Base-by-base conservation (phyloP, 164 flowering plant species). In the Stephania yunnanensis region DNA sequence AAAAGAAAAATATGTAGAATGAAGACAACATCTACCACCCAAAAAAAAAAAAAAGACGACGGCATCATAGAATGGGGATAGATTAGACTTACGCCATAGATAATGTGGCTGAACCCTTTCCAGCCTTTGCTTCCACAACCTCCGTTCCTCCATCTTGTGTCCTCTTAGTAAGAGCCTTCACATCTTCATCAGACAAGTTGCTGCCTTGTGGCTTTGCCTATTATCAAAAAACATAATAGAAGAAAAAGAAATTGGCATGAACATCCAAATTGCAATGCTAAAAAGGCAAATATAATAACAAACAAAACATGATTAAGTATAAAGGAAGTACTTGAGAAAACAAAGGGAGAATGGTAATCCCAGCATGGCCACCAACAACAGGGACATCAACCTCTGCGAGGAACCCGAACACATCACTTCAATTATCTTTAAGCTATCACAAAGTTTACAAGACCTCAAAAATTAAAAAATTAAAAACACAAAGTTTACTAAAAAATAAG, bases 341-440 rank as follows among this genome's bases (percentile, higher is more conserved):
- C 46, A 95, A 86, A 44, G 99, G 99, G 19, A 95, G 95, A 75
- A 95, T 95, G 75, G 99, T 95, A 20, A 93, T 78, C 46, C 99
- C 99, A 69, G 99, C 99, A 81, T 95, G 99, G 64, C 99, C 99
- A 76, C 99, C 99, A 77, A 95, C 89, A 80, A 95, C 99, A 8
- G 99, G 99, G 6, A 95, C 93, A 84, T 91, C 87, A 52, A 93
- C 95, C 65, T 83, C 99, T 93, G 93, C 68, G 79, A 76, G 44
- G 22, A 79, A 52, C 12, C 81, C 22, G 36, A 71, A 31, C 20
- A 20, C 7, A 58, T 58, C 20, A 58, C 64, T 17, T 58, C 64
- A 58, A n/a, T 58, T 19, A 58, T 58, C 64, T 36, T 36, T 36
- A 36, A 36, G 1, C 42, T 25, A 36, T 36, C 42, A 36, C 42